Evolutionary conservation across 1,284 basidiomycete species (phyloP), one percentile per base, ranked within the genome.

Genomic region (Pyrrhoderma lamaoense): DNA sequence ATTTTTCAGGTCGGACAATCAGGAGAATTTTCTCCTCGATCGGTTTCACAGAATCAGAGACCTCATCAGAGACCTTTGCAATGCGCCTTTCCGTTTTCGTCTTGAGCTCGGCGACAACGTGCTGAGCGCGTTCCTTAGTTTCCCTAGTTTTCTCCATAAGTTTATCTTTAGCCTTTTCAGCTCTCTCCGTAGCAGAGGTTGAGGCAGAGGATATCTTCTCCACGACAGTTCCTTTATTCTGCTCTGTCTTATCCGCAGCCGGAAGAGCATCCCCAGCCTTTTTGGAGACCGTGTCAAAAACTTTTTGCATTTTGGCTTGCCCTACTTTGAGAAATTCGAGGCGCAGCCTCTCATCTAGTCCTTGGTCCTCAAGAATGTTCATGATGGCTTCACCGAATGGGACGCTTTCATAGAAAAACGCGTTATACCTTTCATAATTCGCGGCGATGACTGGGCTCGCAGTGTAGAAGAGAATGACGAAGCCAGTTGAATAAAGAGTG

Each of bases 351-450:
- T 75, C 79, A 58, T 92, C 85, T 86, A 87, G 90, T 21, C 82
- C 75, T 59, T 84, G 72, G 42, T 80, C 75, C 64, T 94, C 89
- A 5, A 85, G 86, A 62, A 82, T 89, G 55, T 93, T 83, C 36
- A 94, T 74, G 63, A 95, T 75, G 19, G 74, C 63, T 59, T 87
- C 78, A 40, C 85, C 93, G 25, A 85, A 69, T 2, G 91, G 92
- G 45, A 92, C 82, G 54, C 79, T 73, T 61, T 88, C 82, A 55
- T 81, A 74, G 72, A 93, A 93, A 63, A 93, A 75, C 61, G 91
- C 82, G 64, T 85, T 81, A 71, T 89, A 90, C 3, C 72, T 66
- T 58, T 82, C 80, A 64, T 78, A 82, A 61, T 83, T 76, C 72
- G 85, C 84, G 19, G 88, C 79, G 56, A 80, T 70, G 62, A 89